These are phyloP conservation scores for Platanthera guangdongensis DNA, from an alignment of 106 monocot genomes.

Conservation along the genomic window DNA sequence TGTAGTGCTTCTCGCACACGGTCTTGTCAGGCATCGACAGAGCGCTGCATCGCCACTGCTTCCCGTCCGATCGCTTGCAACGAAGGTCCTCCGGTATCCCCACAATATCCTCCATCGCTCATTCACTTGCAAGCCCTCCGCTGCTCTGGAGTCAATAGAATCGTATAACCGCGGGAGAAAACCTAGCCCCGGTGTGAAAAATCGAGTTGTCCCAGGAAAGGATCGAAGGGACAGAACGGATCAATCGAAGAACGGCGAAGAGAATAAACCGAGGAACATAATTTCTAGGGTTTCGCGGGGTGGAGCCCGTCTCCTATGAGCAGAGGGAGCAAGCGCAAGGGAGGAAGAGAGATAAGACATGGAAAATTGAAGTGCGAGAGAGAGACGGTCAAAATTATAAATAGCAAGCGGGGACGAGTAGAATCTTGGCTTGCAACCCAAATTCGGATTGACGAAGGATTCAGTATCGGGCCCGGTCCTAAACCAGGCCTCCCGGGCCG, in stretches of 20 bases:
- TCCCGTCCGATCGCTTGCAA: constrained; percentile 97
- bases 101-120: constrained; percentile 33
- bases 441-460: neutral
- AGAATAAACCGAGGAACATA: neutral
- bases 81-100: constrained; percentile 77
- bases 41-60: constrained; percentile 99
- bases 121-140: neutral
- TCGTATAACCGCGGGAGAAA: neutral
- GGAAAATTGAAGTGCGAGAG: neutral
- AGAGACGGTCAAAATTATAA: constrained; percentile 5
- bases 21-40: constrained; percentile 98
- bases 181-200: neutral
- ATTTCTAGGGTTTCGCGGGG: constrained; percentile 12
- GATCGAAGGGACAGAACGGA: neutral
- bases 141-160: neutral
- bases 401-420: neutral
- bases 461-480: too few species aligned
- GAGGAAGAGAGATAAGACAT: constrained; percentile 5
- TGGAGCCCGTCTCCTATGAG: neutral
- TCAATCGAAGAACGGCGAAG: neutral
- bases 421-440: neutral
- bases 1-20: constrained; percentile 97
- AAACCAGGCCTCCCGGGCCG: too few species aligned
- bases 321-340: neutral
- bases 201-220: neutral